phyloP scores from a whole-genome alignment of 1,139 yeast genomes.

The Candida gigantensis region DNA sequence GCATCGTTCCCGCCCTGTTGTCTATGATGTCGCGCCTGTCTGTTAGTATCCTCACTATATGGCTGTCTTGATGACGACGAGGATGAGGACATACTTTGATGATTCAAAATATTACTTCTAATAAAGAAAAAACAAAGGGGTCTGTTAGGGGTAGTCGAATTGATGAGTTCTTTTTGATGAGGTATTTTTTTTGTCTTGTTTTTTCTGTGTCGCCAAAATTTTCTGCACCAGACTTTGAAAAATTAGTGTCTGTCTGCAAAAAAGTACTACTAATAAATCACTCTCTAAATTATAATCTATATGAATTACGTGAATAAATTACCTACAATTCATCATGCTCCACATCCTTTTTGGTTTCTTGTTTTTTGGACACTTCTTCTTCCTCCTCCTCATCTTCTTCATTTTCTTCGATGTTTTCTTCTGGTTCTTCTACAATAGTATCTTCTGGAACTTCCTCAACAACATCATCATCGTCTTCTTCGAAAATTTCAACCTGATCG shows the following conservation, averaged over 20 bases:
- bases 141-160: no score
- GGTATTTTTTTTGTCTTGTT: neutral
- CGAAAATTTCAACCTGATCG: constrained; percentile 12
- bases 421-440: constrained; percentile 2
- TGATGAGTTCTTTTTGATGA: no score
- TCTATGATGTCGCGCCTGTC: constrained; percentile 2
- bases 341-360: constrained; percentile 7
- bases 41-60: constrained; percentile 12
- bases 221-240: no score
- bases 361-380: constrained; percentile 44
- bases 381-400: constrained; percentile 50
- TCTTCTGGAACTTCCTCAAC: constrained; percentile 7
- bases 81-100: constrained; percentile 12
- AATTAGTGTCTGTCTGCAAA: no score
- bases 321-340: constrained; percentile 61
- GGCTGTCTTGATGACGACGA: neutral
- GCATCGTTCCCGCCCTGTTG: constrained; percentile 7
- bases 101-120: no score
- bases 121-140: no score
- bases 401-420: constrained; percentile 4
- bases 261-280: no score
- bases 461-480: constrained; percentile 16
- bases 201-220: neutral
- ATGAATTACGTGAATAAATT: no score
- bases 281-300: no score